phyloP scores from a whole-genome alignment of 805 yeast species.

The Tetrapisispora iriomotensis region DNA sequence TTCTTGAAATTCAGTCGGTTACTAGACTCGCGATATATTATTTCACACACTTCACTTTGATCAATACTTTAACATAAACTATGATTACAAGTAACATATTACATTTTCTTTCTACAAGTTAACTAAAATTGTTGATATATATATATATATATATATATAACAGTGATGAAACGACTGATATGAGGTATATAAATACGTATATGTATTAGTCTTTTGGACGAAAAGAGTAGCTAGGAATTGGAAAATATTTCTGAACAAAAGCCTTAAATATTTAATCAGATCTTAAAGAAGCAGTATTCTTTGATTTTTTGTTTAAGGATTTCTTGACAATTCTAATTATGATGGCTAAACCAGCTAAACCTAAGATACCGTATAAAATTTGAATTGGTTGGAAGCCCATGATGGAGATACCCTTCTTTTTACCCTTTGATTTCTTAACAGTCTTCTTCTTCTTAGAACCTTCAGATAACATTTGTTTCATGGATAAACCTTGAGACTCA shows the following conservation, averaged over 20 bases:
- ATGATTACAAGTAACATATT: too few relatives aligned
- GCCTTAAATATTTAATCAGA: slow-evolving; percentile 1
- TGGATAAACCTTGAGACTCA: slow-evolving; percentile 17
- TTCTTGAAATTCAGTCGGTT: too few relatives aligned
- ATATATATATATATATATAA: background rate
- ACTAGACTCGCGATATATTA: too few relatives aligned
- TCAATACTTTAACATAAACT: too few relatives aligned
- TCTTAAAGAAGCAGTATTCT: slow-evolving; percentile 5
- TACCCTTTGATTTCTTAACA: slow-evolving; percentile 2
- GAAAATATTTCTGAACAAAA: background rate
- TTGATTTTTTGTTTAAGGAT: background rate
- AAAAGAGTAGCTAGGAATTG: background rate
- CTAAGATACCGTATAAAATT: slow-evolving; percentile 1
- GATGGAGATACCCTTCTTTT: background rate
- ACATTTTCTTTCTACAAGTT: too few relatives aligned
- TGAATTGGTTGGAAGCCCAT: slow-evolving; percentile 3
- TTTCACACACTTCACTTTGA: too few relatives aligned
- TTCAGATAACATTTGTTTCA: slow-evolving; percentile 3
- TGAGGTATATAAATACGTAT: too few relatives aligned
- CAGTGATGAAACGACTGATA: background rate
- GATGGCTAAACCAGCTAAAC: slow-evolving; percentile 2
- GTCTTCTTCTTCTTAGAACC: slow-evolving; percentile 5
- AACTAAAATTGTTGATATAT: too few relatives aligned
- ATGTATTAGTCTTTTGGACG: background rate
- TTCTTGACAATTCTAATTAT: slow-evolving; percentile 1